These are phyloP conservation scores for Achlya hypogyna DNA, from an alignment of 352 stramenopile species.

Conservation along the genomic window DNA sequence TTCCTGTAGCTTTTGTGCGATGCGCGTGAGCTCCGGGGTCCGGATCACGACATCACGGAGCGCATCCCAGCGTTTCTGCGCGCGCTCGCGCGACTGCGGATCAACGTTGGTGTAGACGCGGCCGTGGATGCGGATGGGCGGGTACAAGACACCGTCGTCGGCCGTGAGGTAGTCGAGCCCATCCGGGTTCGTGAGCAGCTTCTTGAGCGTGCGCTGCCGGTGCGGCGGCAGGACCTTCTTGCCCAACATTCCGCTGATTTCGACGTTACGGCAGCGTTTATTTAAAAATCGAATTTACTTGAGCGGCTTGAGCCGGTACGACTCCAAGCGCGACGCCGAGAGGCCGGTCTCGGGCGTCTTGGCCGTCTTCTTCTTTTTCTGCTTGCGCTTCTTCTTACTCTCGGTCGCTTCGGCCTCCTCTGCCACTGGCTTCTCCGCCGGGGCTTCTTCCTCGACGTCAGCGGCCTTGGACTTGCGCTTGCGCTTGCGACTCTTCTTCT, in stretches of 20 bases:
- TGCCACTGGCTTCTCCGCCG: conserved; percentile 24
- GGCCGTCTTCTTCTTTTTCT: conserved; percentile 33
- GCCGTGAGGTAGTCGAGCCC: conserved; percentile 13
- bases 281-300: conserved; percentile 25
- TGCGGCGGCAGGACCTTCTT: background rate
- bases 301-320: conserved; percentile 62
- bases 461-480: conserved; percentile 21
- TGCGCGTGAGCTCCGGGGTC: conserved; percentile 18
- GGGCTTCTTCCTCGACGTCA: conserved; percentile 14
- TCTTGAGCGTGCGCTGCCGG: background rate
- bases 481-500: conserved; percentile 21
- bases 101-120: conserved; percentile 18
- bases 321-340: conserved; percentile 67
- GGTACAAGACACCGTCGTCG: background rate
- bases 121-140: conserved; percentile 7
- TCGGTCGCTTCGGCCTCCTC: background rate
- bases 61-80: conserved; percentile 18
- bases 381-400: conserved; percentile 61
- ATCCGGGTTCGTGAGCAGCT: background rate
- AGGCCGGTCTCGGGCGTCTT: conserved; percentile 41
- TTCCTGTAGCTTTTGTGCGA: conserved; percentile 20
- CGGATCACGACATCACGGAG: conserved; percentile 19
- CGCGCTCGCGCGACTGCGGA: conserved; percentile 9
- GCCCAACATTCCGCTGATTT: background rate
- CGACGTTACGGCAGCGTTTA: background rate